Evolutionary conservation across 176 grass and related monocot species (phyloP).

Genomic region (Musa schizocarpa): DNA sequence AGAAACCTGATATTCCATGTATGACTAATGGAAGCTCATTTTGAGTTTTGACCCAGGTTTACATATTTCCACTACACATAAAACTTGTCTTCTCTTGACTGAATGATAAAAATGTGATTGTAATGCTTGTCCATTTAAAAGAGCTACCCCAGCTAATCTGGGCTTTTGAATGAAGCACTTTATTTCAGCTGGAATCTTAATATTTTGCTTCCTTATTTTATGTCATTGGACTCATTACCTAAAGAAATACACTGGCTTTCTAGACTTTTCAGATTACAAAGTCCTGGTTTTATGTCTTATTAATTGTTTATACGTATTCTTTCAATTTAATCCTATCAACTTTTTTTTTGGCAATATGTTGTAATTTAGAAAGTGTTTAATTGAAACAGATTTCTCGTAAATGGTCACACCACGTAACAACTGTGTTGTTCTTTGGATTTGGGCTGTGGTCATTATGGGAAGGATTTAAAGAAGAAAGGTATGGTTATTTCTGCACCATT

Average conservation of each 20-base stretch:
- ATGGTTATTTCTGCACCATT: conserved; percentile 14
- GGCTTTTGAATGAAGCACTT: too few species aligned
- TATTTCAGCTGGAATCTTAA: not conserved
- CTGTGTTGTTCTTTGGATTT: conserved; percentile 80
- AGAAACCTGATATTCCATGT: too few species aligned
- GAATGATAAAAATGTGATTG: too few species aligned
- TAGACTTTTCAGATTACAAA: not conserved
- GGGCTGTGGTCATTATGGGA: conserved; percentile 96
- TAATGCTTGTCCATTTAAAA: too few species aligned
- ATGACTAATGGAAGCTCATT: too few species aligned
- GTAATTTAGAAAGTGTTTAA: not conserved
- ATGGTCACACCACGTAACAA: conserved; percentile 92
- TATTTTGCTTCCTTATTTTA: not conserved
- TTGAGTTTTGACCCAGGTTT: too few species aligned
- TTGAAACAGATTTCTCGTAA: conserved; percentile 82
- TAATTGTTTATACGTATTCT: too few species aligned
- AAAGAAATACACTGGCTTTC: not conserved
- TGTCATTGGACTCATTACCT: not conserved
- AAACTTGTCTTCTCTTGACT: too few species aligned
- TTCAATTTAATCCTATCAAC: too few species aligned
- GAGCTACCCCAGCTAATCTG: too few species aligned
- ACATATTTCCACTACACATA: too few species aligned
- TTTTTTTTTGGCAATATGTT: not conserved
- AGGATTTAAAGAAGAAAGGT: conserved; percentile 85
- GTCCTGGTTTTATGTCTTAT: not conserved